phyloP scores from a whole-genome alignment of 2,329 filamentous ascomycete genomes.

The Clarireedia hainanense region DNA sequence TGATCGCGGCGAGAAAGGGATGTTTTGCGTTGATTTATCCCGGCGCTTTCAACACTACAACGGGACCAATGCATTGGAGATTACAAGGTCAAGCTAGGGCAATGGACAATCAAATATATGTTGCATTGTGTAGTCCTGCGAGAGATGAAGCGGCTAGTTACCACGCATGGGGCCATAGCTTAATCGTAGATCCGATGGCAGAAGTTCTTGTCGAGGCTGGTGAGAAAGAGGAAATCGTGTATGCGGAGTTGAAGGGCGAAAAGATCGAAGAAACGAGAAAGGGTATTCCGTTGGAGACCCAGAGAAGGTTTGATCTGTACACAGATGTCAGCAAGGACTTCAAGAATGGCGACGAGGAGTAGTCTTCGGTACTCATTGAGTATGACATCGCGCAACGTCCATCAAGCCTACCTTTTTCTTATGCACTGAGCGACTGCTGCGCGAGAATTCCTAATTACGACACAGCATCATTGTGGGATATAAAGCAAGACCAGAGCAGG shows the following conservation, averaged over 20 bases:
- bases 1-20: slow-evolving; percentile 77
- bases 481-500: no score
- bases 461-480: no score
- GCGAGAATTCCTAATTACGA: no score
- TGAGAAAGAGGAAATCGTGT: slow-evolving; percentile 68
- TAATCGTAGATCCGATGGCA: slow-evolving; percentile 84
- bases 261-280: slow-evolving; percentile 68
- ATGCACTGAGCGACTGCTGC: background rate
- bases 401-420: no score
- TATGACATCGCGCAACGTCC: background rate
- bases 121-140: slow-evolving; percentile 86
- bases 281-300: slow-evolving; percentile 74
- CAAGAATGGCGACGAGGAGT: background rate
- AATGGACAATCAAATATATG: slow-evolving; percentile 90
- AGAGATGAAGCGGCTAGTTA: slow-evolving; percentile 71
- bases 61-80: slow-evolving; percentile 86
- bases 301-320: slow-evolving; percentile 93
- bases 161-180: slow-evolving; percentile 85
- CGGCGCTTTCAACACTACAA: slow-evolving; percentile 94
- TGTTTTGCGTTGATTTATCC: slow-evolving; percentile 87
- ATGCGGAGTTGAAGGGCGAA: slow-evolving; percentile 60
- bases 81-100: slow-evolving; percentile 75
- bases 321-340: slow-evolving; percentile 66
- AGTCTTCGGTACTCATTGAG: background rate
- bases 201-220: slow-evolving; percentile 71